Base-by-base conservation (phyloP, 2,329 filamentous ascomycete species). In the Taxawa tesnikishii region DNA sequence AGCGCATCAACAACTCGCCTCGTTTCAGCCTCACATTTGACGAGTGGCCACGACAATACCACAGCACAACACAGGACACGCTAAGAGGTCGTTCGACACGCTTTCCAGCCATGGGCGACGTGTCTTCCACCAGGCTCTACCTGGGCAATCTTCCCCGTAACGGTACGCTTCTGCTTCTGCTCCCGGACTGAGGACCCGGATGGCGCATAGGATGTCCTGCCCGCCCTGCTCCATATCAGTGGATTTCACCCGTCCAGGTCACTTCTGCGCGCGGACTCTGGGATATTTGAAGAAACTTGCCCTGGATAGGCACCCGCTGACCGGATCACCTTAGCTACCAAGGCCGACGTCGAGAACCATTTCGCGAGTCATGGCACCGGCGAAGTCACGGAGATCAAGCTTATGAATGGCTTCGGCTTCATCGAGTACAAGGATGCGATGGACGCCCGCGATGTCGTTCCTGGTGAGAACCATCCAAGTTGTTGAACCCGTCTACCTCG, bases 391-490 rank as follows among this genome's bases (percentile, higher is more conserved):
- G 90, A 98, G 67, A 88, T 98, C 67, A 98, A 98, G 70, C 76
- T 98, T 43, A 98, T 98, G 90, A 96, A 94, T 58, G 90, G 90
- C 53, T 98, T 98, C 56, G 90, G 90, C 58, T 98, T 98, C 68
- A 94, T 98, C 57, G 90, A 98, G 62, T 98, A 96, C 63, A 92
- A 94, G 62, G 90, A 96, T 65, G 77, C 85, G 37, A 83, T 94
- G 81, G 90, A 98, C 65, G 90, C 90, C 47, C 82, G 88, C 55
- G 90, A 98, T 65, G 87, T 98, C 43, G 90, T 98, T 53, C 90
- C 90, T 62, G 88, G 90, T 94, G 74, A 67, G 79, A 53, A 41
- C 39, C 37, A 36, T 36, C 29, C 34, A 25, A 38, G 13, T 29
- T 31, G 25, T 25, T 26, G 24, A 6, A 15, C 10, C 19, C 9